Conservation (phyloP, 2,329 filamentous ascomycete genomes). For the Samsoniella hepiali region DNA sequence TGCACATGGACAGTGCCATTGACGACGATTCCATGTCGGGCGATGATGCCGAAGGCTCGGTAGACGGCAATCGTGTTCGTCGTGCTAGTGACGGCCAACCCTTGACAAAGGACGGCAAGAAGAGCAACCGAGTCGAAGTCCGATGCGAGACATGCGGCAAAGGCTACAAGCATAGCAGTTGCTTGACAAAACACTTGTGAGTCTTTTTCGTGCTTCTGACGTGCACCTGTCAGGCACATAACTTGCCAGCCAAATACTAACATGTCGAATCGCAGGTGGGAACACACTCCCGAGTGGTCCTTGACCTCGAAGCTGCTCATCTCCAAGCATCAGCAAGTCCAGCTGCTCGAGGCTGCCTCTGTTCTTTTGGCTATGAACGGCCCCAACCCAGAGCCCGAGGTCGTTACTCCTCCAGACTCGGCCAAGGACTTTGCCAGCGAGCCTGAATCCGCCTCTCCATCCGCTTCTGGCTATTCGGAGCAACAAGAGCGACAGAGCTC, state of each 20-base stretch:
- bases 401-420: conserved; percentile 61
- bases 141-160: conserved; percentile 98
- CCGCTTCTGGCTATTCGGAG: conserved; percentile 77
- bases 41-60: conserved; percentile 49
- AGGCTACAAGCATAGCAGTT: conserved; percentile 99
- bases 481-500: conserved; percentile 77
- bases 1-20: conserved; percentile 59
- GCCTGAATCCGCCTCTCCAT: conserved; percentile 74
- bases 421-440: conserved; percentile 72
- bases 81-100: conserved; percentile 85
- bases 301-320: conserved; percentile 96
- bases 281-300: conserved; percentile 98
- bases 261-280: conserved; percentile 67
- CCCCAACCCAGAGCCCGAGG: conserved; percentile 45
- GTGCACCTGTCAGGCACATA: conserved; percentile 10
- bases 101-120: conserved; percentile 78
- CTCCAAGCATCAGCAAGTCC: conserved; percentile 98
- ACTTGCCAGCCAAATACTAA: background rate
- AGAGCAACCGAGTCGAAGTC: conserved; percentile 77
- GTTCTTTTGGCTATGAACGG: conserved; percentile 88
- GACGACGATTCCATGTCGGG: conserved; percentile 63
- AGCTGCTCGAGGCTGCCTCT: conserved; percentile 94
- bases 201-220: conserved; percentile 61
- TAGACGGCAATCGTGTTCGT: conserved; percentile 49
- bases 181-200: conserved; percentile 99